Evolutionary conservation across 2,329 filamentous ascomycete genomes (phyloP).

Genomic region (Trichoderma atrobrunneum): DNA sequence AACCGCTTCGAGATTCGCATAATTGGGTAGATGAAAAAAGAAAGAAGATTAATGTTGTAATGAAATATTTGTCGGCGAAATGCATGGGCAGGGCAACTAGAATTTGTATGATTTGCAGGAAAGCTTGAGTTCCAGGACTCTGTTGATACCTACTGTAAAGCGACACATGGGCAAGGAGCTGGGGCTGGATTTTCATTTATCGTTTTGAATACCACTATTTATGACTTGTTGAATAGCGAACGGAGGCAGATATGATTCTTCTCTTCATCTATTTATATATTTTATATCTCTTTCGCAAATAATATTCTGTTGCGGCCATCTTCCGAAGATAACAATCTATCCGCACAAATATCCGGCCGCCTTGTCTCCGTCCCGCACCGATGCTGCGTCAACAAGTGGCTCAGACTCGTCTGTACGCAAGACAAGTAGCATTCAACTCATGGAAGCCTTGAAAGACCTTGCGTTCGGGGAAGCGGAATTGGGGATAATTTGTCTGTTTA

Average conservation of each 20-base stretch:
- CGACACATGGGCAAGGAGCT: neutral
- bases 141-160: neutral
- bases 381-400: neutral
- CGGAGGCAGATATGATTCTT: neutral
- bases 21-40: neutral
- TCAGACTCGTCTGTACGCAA: neutral
- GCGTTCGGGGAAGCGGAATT: neutral
- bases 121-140: neutral
- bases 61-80: neutral
- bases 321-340: neutral
- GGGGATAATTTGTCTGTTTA: neutral
- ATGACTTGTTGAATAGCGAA: neutral
- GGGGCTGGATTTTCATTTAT: neutral
- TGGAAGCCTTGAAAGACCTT: neutral
- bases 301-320: neutral
- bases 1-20: neutral
- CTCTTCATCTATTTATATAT: neutral
- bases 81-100: neutral
- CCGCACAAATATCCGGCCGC: neutral
- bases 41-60: neutral
- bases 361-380: neutral
- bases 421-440: neutral
- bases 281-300: neutral
- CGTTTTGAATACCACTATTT: neutral
- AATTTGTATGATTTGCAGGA: neutral